Conservation (phyloP, 2,329 filamentous ascomycete genomes). For the Pseudogymnoascus sp. region DNA sequence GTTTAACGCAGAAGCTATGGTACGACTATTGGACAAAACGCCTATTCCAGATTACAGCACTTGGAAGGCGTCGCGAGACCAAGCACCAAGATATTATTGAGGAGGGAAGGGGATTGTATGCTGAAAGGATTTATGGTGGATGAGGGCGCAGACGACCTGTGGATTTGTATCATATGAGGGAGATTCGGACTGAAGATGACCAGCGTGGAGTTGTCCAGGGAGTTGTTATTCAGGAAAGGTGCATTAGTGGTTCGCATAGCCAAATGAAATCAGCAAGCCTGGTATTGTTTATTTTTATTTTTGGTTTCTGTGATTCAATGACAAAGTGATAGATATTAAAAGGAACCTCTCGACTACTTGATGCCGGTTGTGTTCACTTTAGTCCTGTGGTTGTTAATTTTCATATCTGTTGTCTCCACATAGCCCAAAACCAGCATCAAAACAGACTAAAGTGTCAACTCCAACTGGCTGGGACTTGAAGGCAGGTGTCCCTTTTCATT, state of each 20-base stretch:
- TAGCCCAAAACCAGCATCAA: not conserved
- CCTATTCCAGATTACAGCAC: conserved; percentile 53
- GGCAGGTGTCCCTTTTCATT: not conserved
- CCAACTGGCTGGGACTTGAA: not conserved
- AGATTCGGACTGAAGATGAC: not conserved
- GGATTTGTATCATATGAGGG: not conserved
- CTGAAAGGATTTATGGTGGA: not conserved
- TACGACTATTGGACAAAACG: conserved; percentile 62
- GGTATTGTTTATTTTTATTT: not conserved
- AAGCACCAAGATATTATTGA: conserved; percentile 16
- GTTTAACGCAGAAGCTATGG: conserved; percentile 63
- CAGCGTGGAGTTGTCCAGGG: not conserved
- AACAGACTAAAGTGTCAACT: not conserved
- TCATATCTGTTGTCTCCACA: not conserved
- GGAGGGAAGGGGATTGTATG: not conserved
- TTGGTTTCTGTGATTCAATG: not conserved
- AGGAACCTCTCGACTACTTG: not conserved
- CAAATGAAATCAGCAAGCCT: not conserved
- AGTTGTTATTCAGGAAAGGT: not conserved
- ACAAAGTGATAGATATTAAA: not conserved
- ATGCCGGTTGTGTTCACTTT: not conserved
- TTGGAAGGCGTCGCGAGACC: conserved; percentile 38
- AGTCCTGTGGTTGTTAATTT: not conserved
- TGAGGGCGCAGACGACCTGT: not conserved
- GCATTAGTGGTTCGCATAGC: not conserved